phyloP scores from a whole-genome alignment of 768 basidiomycete genomes.

The Paxillus ammoniavirescens region DNA sequence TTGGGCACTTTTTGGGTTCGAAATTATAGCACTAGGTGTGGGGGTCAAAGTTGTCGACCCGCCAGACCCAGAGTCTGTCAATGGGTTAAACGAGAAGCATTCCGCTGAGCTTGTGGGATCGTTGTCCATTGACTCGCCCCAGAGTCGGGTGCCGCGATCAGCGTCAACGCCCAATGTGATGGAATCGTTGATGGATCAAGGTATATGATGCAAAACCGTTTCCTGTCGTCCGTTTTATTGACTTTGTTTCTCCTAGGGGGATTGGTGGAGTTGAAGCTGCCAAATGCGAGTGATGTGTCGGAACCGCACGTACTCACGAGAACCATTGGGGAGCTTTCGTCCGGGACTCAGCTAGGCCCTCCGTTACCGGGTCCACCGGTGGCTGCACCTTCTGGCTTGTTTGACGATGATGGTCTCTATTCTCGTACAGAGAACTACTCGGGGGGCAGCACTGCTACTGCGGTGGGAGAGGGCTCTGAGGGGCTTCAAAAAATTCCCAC shows the following conservation, averaged over 20 bases:
- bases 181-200: slow-evolving; percentile 68
- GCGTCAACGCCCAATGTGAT: slow-evolving; percentile 40
- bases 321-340: slow-evolving; percentile 41
- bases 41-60: slow-evolving; percentile 49
- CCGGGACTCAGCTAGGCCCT: slow-evolving; percentile 32
- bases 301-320: slow-evolving; percentile 38
- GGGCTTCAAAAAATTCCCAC: background rate
- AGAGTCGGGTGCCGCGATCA: slow-evolving; percentile 9
- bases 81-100: slow-evolving; percentile 16
- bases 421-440: slow-evolving; percentile 1
- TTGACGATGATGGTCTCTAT: background rate
- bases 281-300: slow-evolving; percentile 33
- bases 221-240: background rate
- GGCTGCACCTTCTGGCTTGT: background rate
- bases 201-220: slow-evolving; percentile 22
- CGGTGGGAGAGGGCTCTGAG: slow-evolving; percentile 6
- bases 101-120: slow-evolving; percentile 24
- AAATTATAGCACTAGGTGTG: slow-evolving; percentile 55
- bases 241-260: slow-evolving; percentile 39
- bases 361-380: slow-evolving; percentile 13
- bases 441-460: background rate
- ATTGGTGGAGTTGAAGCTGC: slow-evolving; percentile 53
- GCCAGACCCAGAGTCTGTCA: slow-evolving; percentile 20
- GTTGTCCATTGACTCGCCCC: slow-evolving; percentile 24
- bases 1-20: background rate